Percentiles rank a stretch among this genome's conserved stretches.
Conservation (phyloP, 2,329 filamentous ascomycete species). For the Delphinella strobiligena region DNA sequence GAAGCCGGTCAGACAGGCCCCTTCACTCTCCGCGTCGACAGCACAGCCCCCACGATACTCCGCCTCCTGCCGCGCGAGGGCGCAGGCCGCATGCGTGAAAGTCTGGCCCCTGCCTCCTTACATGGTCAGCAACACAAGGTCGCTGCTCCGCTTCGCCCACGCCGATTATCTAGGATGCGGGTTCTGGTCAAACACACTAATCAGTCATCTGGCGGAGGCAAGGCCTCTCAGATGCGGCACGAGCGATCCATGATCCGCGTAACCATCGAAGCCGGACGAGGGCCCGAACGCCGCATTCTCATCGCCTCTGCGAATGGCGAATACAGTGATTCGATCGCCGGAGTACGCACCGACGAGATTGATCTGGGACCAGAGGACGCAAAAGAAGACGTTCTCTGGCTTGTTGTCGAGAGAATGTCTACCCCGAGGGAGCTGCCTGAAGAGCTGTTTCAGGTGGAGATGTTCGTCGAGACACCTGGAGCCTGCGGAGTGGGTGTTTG, state of each 20-base stretch:
- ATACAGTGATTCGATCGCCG: conserved; percentile 56
- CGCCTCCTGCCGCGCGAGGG: conserved; percentile 56
- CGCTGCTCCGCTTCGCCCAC: conserved; percentile 37
- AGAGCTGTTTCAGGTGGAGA: conserved; percentile 40
- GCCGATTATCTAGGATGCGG: conserved; percentile 32
- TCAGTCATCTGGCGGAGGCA: conserved; percentile 9
- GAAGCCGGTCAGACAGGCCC: conserved; percentile 63
- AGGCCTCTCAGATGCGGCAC: neutral
- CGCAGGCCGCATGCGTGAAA: conserved; percentile 58
- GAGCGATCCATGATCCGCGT: conserved; percentile 48
- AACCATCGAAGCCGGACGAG: conserved; percentile 60
- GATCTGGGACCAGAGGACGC: conserved; percentile 35
- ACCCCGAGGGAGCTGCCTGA: conserved; percentile 34
- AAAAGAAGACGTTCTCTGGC: too few species aligned
- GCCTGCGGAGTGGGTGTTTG: conserved; percentile 33
- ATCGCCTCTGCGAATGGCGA: conserved; percentile 59
- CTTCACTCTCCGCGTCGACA: conserved; percentile 65
- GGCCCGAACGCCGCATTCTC: conserved; percentile 53
- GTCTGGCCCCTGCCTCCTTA: conserved; percentile 44
- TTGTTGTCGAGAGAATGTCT: conserved; percentile 73
- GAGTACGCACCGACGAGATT: conserved; percentile 57
- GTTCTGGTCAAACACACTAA: conserved; percentile 9
- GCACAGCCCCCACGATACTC: conserved; percentile 45
- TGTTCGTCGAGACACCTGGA: conserved; percentile 33
- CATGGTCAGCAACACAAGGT: conserved; percentile 39